Conservation (phyloP, 257 asterid genomes). For the Solanum chiquidenum region DNA sequence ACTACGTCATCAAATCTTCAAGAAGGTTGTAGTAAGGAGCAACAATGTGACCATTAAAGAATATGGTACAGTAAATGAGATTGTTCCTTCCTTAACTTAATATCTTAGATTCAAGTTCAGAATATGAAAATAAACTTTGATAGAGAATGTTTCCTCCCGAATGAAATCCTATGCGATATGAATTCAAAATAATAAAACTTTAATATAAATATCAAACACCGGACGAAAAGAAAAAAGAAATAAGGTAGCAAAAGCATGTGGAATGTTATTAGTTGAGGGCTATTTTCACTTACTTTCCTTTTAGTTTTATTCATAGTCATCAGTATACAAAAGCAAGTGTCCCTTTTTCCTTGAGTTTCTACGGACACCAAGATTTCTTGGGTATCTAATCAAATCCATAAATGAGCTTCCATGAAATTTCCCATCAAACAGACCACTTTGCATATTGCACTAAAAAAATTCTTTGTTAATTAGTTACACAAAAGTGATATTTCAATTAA, state of each 20-base stretch:
- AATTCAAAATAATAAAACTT: no score
- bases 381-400: slow-evolving; percentile 10
- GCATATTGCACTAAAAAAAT: background rate
- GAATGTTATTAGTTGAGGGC: background rate
- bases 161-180: no score
- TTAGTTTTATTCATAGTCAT: slow-evolving; percentile 6
- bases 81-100: background rate
- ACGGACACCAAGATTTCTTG: background rate
- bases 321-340: background rate
- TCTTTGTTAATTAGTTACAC: background rate
- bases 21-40: background rate
- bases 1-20: background rate
- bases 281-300: slow-evolving; percentile 1
- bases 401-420: background rate
- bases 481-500: background rate
- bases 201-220: no score
- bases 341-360: background rate
- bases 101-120: rapidly evolving
- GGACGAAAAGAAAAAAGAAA: no score
- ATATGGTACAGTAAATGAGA: no score
- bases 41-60: background rate
- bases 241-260: slow-evolving; percentile 13
- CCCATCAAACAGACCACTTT: background rate
- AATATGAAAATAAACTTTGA: no score
- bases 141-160: rapidly evolving